Evolutionary conservation across 139 green algal genomes (phyloP).

Genomic region (Chlorella sp.): DNA sequence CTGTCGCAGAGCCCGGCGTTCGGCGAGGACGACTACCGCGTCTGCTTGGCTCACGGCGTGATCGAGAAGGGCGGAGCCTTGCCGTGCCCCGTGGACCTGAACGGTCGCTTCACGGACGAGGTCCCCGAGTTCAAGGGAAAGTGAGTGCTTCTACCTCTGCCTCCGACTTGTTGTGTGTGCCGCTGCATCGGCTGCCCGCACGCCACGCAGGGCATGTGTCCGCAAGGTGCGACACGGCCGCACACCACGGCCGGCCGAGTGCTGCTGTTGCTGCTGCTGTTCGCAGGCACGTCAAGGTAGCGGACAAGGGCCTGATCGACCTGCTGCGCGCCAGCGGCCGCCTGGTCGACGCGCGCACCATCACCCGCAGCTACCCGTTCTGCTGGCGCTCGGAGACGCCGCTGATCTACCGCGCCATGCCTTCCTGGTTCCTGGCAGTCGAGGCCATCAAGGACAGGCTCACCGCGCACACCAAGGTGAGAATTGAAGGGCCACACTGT

Average conservation of each 20-base stretch:
- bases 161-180: no score
- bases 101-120: constrained; percentile 73
- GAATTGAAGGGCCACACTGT: no score
- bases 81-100: constrained; percentile 85
- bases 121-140: constrained; percentile 77
- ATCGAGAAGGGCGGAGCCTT: constrained; percentile 71
- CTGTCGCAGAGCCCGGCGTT: constrained; percentile 85
- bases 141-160: constrained; percentile 19
- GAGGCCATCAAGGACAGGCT: constrained; percentile 84
- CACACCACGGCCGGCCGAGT: no score
- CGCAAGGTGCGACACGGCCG: no score
- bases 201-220: no score
- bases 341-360: constrained; percentile 62
- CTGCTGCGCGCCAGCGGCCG: constrained; percentile 68
- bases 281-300: constrained; percentile 83
- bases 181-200: no score
- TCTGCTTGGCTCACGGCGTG: constrained; percentile 81
- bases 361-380: constrained; percentile 93
- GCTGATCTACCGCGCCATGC: constrained; percentile 88
- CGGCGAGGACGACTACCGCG: constrained; percentile 96
- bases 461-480: constrained; percentile 77
- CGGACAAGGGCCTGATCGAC: constrained; percentile 92
- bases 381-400: constrained; percentile 98
- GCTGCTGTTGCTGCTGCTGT: no score
- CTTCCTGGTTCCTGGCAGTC: constrained; percentile 92